These are phyloP conservation scores for Astrephomene gubernaculifera DNA, from an alignment of 139 green algal genomes.

Conservation along the genomic window DNA sequence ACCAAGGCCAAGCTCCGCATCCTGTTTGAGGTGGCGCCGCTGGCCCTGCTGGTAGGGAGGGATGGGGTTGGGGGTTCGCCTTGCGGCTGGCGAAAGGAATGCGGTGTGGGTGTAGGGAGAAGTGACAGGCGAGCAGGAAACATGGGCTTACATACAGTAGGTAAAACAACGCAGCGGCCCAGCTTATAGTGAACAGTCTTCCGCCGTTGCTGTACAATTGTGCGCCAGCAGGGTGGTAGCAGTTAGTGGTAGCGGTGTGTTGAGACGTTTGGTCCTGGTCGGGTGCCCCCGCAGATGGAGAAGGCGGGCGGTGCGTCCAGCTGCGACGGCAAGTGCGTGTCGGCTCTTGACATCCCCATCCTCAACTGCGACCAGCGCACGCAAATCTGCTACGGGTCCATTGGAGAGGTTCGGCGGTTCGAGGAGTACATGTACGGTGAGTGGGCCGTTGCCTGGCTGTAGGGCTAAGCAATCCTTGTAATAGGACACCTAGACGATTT, in stretches of 20 bases:
- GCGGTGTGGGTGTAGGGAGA: no score
- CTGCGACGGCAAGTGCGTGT: conserved; percentile 83
- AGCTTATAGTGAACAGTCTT: no score
- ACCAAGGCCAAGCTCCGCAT: conserved; percentile 97
- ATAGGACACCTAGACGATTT: no score
- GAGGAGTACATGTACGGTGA: conserved; percentile 92
- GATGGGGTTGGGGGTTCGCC: no score
- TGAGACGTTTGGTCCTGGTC: not conserved
- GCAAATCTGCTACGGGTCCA: conserved; percentile 92
- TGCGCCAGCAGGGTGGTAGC: no score
- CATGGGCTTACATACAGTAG: no score
- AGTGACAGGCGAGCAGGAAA: no score
- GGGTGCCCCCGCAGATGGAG: conserved; percentile 74
- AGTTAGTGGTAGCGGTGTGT: not conserved
- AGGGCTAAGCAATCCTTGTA: no score
- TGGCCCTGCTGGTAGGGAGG: conserved; percentile 88
- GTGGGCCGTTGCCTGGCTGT: conserved; percentile 51
- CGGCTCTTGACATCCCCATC: conserved; percentile 86
- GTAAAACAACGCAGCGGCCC: no score
- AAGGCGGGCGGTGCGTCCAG: conserved; percentile 87
- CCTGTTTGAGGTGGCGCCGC: conserved; percentile 92
- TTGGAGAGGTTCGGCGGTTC: conserved; percentile 87
- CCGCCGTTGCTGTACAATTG: no score
- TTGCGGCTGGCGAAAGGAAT: no score
- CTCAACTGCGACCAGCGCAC: conserved; percentile 88